Base-by-base conservation (phyloP, 2,329 filamentous ascomycete species). In the Thielaviopsis euricoi region DNA sequence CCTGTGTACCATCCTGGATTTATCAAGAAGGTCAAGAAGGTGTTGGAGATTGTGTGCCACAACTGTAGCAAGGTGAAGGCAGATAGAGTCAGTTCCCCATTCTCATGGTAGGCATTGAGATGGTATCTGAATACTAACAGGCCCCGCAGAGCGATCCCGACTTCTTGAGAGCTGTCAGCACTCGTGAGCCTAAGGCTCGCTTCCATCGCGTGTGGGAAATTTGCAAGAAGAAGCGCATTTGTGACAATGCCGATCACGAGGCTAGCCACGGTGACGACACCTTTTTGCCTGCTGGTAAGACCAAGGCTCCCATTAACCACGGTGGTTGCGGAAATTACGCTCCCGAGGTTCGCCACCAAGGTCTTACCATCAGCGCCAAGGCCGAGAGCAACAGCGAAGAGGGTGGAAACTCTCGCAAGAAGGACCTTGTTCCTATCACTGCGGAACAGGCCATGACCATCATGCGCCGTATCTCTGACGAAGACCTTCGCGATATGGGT, bases 21-120 rank as follows among this genome's bases (percentile, higher is more conserved):
- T 73, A 86, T 99, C 75, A 94, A 88, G 71, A 97, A 97, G 77
- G 90, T 95, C 74, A 98, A 99, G 79, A 98, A 97, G 78, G 82
- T 99, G 66, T 78, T 98, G 71, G 94, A 98, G 79, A 93, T 90
- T 65, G 90, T 98, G 71, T 98, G 94, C 80, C 90, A 95, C 76
- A 96, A 94, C 73, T 98, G 94, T 79, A 91, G 90, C 74, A 95
- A 93, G 78, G 88, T 97, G 69, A 82, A 95, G 78, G 86, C 89
- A 74, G 90, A 97, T 81, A 87, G 89, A 85, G 91, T 97, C 85
- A 89, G 91, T 94, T 78, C 73, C 71, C 71, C 68, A 68, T 67
- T 68, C 74, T 55, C 23, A 9, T 48, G 43, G 17, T 26, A 33
- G 43, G n/a, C 56, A 46, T 48, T 13, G 19, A 21, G 37, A 40